A percentile compares a stretch with the other conserved stretches of the same genome.
Evolutionary conservation across 306 rosid species (phyloP).

Genomic region (Vicia villosa): DNA sequence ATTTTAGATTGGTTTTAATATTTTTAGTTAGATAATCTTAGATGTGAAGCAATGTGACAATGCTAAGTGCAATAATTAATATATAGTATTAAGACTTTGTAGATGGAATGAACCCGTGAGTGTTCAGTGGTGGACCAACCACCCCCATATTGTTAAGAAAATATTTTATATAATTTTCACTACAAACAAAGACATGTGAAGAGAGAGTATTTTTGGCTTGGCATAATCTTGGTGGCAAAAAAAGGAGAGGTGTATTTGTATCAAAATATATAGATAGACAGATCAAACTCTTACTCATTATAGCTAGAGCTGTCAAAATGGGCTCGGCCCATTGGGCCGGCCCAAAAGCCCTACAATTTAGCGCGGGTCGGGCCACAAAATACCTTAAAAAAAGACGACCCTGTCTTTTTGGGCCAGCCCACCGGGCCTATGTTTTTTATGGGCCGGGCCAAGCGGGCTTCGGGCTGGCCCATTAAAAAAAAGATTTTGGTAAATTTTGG

Average conservation of each 20-base stretch:
- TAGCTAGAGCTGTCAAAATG: too few species aligned
- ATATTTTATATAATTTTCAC: slow-evolving; percentile 39
- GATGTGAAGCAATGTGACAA: neutral
- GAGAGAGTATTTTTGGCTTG: slow-evolving; percentile 55
- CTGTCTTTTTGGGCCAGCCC: too few species aligned
- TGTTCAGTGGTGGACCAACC: slow-evolving; percentile 59
- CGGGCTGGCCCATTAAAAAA: too few species aligned
- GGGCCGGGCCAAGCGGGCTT: too few species aligned
- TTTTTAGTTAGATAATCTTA: neutral
- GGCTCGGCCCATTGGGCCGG: too few species aligned
- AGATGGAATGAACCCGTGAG: slow-evolving; percentile 68
- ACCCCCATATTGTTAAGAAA: slow-evolving; percentile 37
- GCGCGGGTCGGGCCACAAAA: too few species aligned
- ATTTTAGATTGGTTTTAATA: neutral
- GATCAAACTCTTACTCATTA: neutral
- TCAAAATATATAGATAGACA: neutral
- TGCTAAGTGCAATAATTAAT: slow-evolving; percentile 8
- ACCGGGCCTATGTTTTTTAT: too few species aligned
- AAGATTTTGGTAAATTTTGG: too few species aligned
- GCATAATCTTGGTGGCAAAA: slow-evolving; percentile 26
- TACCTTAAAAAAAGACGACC: too few species aligned
- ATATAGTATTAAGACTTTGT: slow-evolving; percentile 9
- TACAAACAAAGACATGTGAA: slow-evolving; percentile 77
- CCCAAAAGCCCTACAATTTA: too few species aligned
- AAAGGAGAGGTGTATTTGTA: neutral